These are phyloP conservation scores for Agaricus subrufescens DNA, from an alignment of 768 basidiomycete species.

Conservation along the genomic window DNA sequence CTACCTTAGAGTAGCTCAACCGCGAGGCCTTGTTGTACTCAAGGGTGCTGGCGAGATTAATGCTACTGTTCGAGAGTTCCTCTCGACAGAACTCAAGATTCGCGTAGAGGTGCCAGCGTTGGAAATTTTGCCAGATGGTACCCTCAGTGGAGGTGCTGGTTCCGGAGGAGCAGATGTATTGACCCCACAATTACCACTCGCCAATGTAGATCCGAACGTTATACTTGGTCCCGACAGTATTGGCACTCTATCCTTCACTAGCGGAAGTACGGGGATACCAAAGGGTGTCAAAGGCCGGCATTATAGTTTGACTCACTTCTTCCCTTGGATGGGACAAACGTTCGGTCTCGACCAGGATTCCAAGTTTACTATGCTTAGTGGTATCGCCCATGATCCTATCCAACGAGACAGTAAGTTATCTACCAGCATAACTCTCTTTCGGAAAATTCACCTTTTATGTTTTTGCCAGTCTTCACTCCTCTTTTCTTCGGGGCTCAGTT, in stretches of 20 bases:
- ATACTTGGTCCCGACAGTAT: slow-evolving; percentile 91
- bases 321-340: slow-evolving; percentile 96
- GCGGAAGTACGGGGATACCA: slow-evolving; percentile 95
- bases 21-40: slow-evolving; percentile 86
- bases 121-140: slow-evolving; percentile 61
- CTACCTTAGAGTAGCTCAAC: slow-evolving; percentile 90
- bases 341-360: slow-evolving; percentile 73
- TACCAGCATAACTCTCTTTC: not conserved
- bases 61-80: slow-evolving; percentile 79
- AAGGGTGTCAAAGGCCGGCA: slow-evolving; percentile 97
- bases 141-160: slow-evolving; percentile 58
- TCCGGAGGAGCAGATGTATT: slow-evolving; percentile 55
- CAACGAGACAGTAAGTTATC: slow-evolving; percentile 88
- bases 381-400: slow-evolving; percentile 98
- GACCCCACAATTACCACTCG: slow-evolving; percentile 44
- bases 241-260: slow-evolving; percentile 94
- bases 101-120: slow-evolving; percentile 90
- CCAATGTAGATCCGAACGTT: slow-evolving; percentile 73
- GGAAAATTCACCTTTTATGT: slow-evolving; percentile 10
- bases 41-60: slow-evolving; percentile 83
- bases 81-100: slow-evolving; percentile 73
- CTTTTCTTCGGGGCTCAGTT: slow-evolving; percentile 95
- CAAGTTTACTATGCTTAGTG: slow-evolving; percentile 97
- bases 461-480: slow-evolving; percentile 87
- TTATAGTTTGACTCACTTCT: slow-evolving; percentile 96